These are phyloP conservation scores for Saccharomyces kudriavzevii DNA, from an alignment of 805 yeast species.

Conservation along the genomic window DNA sequence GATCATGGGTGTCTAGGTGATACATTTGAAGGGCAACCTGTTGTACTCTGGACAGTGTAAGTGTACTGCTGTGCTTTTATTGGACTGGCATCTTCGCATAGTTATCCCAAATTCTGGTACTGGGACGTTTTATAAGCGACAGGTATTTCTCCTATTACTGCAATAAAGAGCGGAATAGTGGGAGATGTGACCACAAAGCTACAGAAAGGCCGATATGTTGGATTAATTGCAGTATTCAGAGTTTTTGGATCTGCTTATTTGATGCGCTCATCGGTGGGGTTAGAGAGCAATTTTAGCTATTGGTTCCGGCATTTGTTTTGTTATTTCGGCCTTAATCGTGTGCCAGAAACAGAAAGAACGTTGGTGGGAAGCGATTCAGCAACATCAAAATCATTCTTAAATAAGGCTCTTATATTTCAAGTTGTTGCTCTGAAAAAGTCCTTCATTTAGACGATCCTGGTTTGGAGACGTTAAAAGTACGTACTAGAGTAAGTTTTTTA, in stretches of 20 bases:
- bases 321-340: conserved; percentile 29
- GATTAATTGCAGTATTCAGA: conserved; percentile 57
- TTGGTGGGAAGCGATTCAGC: conserved; percentile 71
- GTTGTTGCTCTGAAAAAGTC: conserved; percentile 13
- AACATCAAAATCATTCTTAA: conserved; percentile 36
- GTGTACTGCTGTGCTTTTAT: conserved; percentile 54
- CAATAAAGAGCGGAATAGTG: conserved; percentile 60
- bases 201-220: conserved; percentile 65
- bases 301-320: conserved; percentile 43
- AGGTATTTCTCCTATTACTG: conserved; percentile 67
- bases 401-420: conserved; percentile 39
- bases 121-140: conserved; percentile 67
- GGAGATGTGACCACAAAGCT: conserved; percentile 63
- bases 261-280: conserved; percentile 61
- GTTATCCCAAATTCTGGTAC: conserved; percentile 50
- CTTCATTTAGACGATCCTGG: conserved; percentile 30
- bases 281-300: conserved; percentile 78
- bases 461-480: conserved; percentile 21
- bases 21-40: conserved; percentile 61
- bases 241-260: conserved; percentile 66
- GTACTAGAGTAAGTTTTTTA: conserved; percentile 21
- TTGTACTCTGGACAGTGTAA: conserved; percentile 44
- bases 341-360: conserved; percentile 72
- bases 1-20: conserved; percentile 62
- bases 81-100: conserved; percentile 53